Evolutionary conservation across 2,329 filamentous ascomycete genomes (phyloP), one percentile per base, ranked within the genome.

Genomic region (Epichloe amarillans): DNA sequence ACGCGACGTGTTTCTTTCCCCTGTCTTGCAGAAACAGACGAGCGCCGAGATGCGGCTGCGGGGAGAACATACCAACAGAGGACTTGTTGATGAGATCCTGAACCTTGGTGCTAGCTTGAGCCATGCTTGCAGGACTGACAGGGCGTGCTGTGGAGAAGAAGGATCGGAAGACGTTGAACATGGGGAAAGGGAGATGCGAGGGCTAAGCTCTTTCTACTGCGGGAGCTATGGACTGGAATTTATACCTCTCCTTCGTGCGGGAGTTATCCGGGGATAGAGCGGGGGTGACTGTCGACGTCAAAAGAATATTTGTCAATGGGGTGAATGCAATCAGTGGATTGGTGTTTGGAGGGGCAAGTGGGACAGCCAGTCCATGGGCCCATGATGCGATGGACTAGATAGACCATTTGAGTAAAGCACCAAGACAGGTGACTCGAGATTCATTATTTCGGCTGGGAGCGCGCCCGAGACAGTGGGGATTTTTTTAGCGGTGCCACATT

Each of bases 81-180:
- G 95, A 93, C 64, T 90, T 83, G 70, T 93, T 81, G 69, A 97
- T 95, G 72, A 96, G 83, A 63, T 75, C 69, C 70, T 95, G 82
- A 55, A 86, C 87, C 71, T 94, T 94, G 56, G 79, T 76, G 72
- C 86, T 88, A 64, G 88, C 86, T 66, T 85, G 80, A 64, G 87
- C 83, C 86, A 95, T 94, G 62, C 72, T 79, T 71, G 79, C 75
- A 60, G 84, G 75, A 67, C 76, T 73, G 19, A 33, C 17, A 30
- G 51, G 49, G 14, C 52, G 55, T 65, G 72, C 66, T 50, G 73
- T 69, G 61, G 73, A 73, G 69, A 95, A 93, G 65, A 94, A 75
- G 65, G 79, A 76, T 64, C 82, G 78, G 64, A 86, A 71, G 69
- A 91, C 76, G 72, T 81, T 86, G 30, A 56, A 52, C 75, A 80